Base-by-base conservation (phyloP, 2,329 filamentous ascomycete species). In the Hawksworthiomyces lignivorus region DNA sequence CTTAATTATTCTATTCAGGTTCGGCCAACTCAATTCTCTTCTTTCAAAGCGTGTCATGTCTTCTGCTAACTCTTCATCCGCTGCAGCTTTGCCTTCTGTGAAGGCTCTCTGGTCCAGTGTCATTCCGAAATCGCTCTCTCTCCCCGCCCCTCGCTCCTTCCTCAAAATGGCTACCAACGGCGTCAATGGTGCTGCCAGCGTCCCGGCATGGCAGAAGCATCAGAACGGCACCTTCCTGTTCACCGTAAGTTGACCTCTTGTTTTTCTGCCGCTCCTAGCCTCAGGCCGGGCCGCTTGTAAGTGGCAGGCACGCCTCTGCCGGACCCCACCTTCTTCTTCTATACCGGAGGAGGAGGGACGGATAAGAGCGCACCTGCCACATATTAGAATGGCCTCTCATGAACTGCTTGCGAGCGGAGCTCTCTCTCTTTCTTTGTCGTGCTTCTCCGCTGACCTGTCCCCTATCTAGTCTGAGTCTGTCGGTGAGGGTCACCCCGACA, bases 401-500 rank as follows among this genome's bases (percentile, higher is more conserved):
- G n/a, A n/a, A n/a, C n/a, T n/a, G n/a, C n/a, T n/a, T n/a, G n/a
- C n/a, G n/a, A n/a, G n/a, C n/a, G n/a, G n/a, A n/a, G n/a, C n/a
- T n/a, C n/a, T n/a, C n/a, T n/a, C n/a, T n/a, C n/a, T n/a, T 24
- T 28, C 20, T 36, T 30, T 36, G 10, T 36, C 14, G n/a, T 27
- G 27, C 36, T 42, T 24, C 33, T 42, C 21, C n/a, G n/a, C 7
- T 21, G 8, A 10, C 39, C 17, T 29, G 19, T 26, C 14, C 21
- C 18, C 10, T 18, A 19, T 14, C 32, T 27, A 82, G 77, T 92
- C 85, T 66, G 86, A 92, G 70, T 89, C 85, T 45, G 86, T 90
- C 60, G 86, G 85, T 63, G 86, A 90, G 71, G 85, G 86, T 55
- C 88, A 94, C 73, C 87, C 88, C 59, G 88, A 94, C 70, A 95